phyloP scores from a whole-genome alignment of 495 filamentous ascomycete species.

The Viridothelium virens region DNA sequence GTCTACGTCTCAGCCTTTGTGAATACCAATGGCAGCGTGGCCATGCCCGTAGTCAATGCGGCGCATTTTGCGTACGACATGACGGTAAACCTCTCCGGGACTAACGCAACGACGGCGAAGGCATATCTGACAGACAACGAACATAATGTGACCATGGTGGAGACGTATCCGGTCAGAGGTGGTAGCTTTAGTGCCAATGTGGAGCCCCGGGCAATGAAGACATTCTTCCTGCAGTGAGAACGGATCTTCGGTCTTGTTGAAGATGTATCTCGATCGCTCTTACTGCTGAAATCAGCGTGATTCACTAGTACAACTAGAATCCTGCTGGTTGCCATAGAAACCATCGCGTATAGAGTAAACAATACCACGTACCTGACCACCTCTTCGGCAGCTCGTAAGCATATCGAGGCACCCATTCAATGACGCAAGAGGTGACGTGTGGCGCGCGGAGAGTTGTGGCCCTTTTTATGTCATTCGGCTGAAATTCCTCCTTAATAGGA shows the following conservation, averaged over 20 bases:
- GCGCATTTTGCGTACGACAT: slow-evolving; percentile 22
- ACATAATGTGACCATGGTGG: slow-evolving; percentile 19
- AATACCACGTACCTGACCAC: too few species aligned
- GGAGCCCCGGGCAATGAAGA: slow-evolving; percentile 22
- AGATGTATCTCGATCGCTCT: too few species aligned
- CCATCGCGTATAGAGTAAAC: too few species aligned
- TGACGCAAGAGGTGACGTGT: too few species aligned
- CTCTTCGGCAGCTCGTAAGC: too few species aligned
- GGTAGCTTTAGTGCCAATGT: slow-evolving; percentile 17
- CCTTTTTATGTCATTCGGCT: too few species aligned
- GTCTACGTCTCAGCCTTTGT: slow-evolving; percentile 21
- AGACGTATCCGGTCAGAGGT: slow-evolving; percentile 7
- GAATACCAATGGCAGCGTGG: slow-evolving; percentile 23
- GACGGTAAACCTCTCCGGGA: slow-evolving; percentile 14
- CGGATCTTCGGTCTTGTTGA: neutral
- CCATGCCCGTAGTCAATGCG: slow-evolving; percentile 24
- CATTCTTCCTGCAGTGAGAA: slow-evolving; percentile 18
- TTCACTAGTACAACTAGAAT: too few species aligned
- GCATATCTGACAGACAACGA: slow-evolving; percentile 24
- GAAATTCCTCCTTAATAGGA: too few species aligned
- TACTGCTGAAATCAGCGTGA: too few species aligned
- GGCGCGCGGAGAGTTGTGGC: too few species aligned
- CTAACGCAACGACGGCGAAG: slow-evolving; percentile 14
- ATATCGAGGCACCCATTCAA: too few species aligned
- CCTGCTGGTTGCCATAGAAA: too few species aligned